Evolutionary conservation across 192 early-diverging fungal genomes (phyloP), one percentile per base, ranked within the genome.

Genomic region (Entophlyctis helioformis): DNA sequence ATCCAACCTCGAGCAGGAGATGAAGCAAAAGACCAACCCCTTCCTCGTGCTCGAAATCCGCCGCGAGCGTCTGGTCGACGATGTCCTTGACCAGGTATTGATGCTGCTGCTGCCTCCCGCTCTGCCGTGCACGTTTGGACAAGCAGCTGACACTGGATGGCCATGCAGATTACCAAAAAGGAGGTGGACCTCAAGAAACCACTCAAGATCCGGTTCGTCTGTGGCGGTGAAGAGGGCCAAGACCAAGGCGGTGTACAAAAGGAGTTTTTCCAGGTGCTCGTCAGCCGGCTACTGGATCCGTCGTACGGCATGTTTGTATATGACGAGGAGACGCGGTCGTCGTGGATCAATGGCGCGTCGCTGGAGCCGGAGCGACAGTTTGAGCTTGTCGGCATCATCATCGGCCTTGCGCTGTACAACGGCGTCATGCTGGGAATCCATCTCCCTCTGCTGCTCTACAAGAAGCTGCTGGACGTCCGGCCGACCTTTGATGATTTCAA

Each of bases 221-320:
- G 79, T 16, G 82, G 85, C 32, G 89, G 89, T 20, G 92, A 96
- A 50, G 84, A 90, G 56, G 92, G 89, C 7, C 80, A 87, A 70
- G 92, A 96, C 50, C 85, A 89, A 70, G 92, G 92, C 46, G 93
- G 93, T 24, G 89, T 96, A 15, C 90, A 91, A 33, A 96, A 96
- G 62, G 93, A 96, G 62, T 87, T 89, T 59, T 91, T 92, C 54
- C 82, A 86, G 35, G 71, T 82, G 18, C 46, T 96, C 33, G 56
- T 93, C 26, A 69, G 71, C 18, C 60, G 76, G 50, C 67, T 94
- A 25, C 56, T 96, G 54, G 67, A 81, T 38, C 76, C 82, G 0
- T 57, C 69, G n/a, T 69, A 74, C 52, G 87, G 87, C 1, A 62
- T 91, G 48, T 96, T 93, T 66, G 66, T 53, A 42, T 68, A 67